Evolutionary conservation across 768 basidiomycete species (phyloP).

Genomic region (Panus rudis): DNA sequence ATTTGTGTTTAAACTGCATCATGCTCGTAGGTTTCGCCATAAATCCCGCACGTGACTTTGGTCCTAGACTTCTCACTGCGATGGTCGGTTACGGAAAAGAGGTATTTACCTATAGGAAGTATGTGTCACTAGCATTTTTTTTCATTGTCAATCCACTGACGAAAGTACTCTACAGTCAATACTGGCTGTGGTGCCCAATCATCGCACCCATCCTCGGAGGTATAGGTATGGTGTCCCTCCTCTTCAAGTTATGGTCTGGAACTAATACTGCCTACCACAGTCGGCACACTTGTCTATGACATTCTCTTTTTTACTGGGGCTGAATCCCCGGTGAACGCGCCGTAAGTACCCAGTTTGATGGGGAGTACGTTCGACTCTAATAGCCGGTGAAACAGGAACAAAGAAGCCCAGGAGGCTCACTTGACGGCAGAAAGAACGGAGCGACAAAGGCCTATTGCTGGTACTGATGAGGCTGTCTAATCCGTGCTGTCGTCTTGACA

Average conservation of each 20-base stretch:
- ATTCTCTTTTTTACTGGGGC: slow-evolving; percentile 46
- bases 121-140: not conserved
- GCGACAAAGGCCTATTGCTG: too few species aligned
- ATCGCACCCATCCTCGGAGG: slow-evolving; percentile 55
- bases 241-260: too few species aligned
- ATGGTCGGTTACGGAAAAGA: slow-evolving; percentile 67
- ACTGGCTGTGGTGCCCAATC: slow-evolving; percentile 69
- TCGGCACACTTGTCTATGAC: slow-evolving; percentile 53
- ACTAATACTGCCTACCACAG: slow-evolving; percentile 5
- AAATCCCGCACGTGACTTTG: slow-evolving; percentile 69
- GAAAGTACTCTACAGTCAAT: slow-evolving; percentile 39
- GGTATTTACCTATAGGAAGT: slow-evolving; percentile 16
- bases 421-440: too few species aligned
- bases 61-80: slow-evolving; percentile 59
- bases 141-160: not conserved
- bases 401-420: too few species aligned
- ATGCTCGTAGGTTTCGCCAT: slow-evolving; percentile 42
- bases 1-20: slow-evolving; percentile 1
- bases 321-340: slow-evolving; percentile 47
- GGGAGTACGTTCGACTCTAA: too few species aligned
- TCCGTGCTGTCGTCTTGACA: too few species aligned
- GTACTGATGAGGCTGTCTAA: too few species aligned
- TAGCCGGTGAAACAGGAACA: too few species aligned
- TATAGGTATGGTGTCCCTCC: slow-evolving; percentile 21
- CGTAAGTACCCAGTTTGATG: too few species aligned